A percentile compares a stretch with the other conserved stretches of the same genome.
Evolutionary conservation across 192 early-diverging fungal species (phyloP).

Genomic region (Tieghemiomyces parasiticus): DNA sequence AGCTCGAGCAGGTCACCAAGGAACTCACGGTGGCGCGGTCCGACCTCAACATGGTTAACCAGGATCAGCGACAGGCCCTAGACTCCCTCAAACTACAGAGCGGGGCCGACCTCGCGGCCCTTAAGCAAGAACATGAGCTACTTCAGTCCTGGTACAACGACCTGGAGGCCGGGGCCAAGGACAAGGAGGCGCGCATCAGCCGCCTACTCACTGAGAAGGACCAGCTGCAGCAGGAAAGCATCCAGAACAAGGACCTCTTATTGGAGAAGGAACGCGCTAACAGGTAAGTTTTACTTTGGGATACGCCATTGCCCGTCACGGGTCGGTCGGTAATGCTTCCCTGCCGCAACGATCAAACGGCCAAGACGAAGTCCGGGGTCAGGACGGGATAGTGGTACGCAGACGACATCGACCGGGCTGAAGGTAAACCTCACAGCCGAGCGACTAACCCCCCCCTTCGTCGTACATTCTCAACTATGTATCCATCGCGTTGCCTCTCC

Average conservation of each 20-base stretch:
- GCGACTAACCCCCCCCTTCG: no score
- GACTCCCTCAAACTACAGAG: conserved; percentile 24
- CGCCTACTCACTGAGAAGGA: conserved; percentile 41
- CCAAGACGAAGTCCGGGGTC: no score
- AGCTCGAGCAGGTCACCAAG: conserved; percentile 21
- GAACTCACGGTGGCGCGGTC: conserved; percentile 19
- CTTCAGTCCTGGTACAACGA: conserved; percentile 28
- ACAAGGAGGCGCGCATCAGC: conserved; percentile 34
- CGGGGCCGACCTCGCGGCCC: conserved; percentile 21
- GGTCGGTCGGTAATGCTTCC: no score
- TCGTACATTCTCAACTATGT: no score
- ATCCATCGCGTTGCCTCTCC: no score
- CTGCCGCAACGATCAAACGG: no score
- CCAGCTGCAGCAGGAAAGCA: conserved; percentile 22
- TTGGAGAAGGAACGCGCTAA: conserved; percentile 19
- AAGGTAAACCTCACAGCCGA: no score
- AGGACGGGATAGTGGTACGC: no score
- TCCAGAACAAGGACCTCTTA: conserved; percentile 13
- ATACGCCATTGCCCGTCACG: no score
- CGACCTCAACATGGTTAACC: conserved; percentile 11
- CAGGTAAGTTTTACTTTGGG: no score
- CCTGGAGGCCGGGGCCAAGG: conserved; percentile 24
- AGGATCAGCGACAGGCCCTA: conserved; percentile 17
- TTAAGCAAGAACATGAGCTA: conserved; percentile 21
- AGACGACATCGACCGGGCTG: no score